Base-by-base conservation (phyloP, 164 flowering plant genomes). In the Magnolia officinalis region DNA sequence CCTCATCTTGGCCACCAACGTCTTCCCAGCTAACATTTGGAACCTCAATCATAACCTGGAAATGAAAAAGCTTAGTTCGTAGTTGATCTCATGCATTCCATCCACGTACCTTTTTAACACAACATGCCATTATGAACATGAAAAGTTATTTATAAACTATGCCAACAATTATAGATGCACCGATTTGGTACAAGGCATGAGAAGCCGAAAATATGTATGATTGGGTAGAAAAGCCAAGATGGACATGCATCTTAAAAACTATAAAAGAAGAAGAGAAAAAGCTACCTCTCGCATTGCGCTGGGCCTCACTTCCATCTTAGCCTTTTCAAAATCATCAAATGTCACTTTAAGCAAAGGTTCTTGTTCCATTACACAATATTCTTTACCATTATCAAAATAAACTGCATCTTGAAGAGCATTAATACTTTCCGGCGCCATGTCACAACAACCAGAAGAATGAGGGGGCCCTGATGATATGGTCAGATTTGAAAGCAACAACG, bases 261-360 rank as follows among this genome's bases (percentile, higher is more conserved):
- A 58, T 72, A 4, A 70, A 20, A 70, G 20, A n/a, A 70, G 59
- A 2, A 29, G n/a, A 2, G 29, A 64, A 74, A 58, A 70, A 58
- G 23, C 72, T 92, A 96, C 99, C 98, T 94, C 99, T 79, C 98
- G 84, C 99, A 96, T 94, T 66, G 99, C 99, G 80, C 99, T 96
- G 20, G 99, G 99, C 80, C 94, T 87, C 74, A 93, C 89, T 90
- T 89, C 95, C 83, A 84, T 82, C 81, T 86, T 88, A 49, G 99
- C 99, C 81, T 83, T 92, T 63, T 94, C 97, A 87, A 96, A 93
- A 83, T 93, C 97, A 72, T 88, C 92, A 82, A 84, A 81, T 65
- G 84, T 61, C 63, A 92, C 80, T 72, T 74, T 85, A 66, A 91
- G 78, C 58, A 51, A 77, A 72, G 20, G 50, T 50, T 83, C 83